Evolutionary conservation across 2,329 filamentous ascomycete genomes (phyloP).

Genomic region (Dothideomycetes sp.): DNA sequence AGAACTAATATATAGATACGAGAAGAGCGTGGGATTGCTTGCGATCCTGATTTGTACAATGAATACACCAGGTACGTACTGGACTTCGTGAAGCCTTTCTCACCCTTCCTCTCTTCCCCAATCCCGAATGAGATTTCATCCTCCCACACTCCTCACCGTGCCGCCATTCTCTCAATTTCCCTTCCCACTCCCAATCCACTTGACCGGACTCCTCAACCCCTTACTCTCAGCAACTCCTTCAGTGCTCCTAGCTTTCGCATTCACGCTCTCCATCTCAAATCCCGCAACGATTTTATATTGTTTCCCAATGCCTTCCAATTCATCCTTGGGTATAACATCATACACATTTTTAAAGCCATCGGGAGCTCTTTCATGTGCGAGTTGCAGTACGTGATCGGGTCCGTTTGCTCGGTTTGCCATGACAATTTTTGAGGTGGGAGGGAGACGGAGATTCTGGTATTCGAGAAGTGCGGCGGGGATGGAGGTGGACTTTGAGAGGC

Average conservation of each 20-base stretch:
- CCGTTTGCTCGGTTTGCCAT: constrained; percentile 40
- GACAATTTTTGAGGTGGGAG: constrained; percentile 37
- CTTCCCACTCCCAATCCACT: constrained; percentile 14
- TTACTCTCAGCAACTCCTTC: constrained; percentile 21
- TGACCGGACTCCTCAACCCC: constrained; percentile 18
- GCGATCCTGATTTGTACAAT: too few relatives aligned
- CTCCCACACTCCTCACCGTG: too few relatives aligned
- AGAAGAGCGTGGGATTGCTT: too few relatives aligned
- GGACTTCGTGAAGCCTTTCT: too few relatives aligned
- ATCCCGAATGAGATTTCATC: too few relatives aligned
- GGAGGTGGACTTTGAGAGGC: constrained; percentile 23
- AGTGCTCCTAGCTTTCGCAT: constrained; percentile 31
- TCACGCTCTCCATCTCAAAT: constrained; percentile 39
- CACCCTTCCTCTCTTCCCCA: too few relatives aligned
- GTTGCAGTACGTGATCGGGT: constrained; percentile 38
- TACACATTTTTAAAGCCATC: constrained; percentile 34
- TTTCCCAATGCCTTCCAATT: constrained; percentile 21
- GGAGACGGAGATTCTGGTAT: constrained; percentile 34
- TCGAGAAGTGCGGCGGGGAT: constrained; percentile 27
- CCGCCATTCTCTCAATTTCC: too few relatives aligned
- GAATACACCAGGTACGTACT: too few relatives aligned
- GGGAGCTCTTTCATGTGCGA: constrained; percentile 37
- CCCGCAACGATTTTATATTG: constrained; percentile 34
- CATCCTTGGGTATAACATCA: constrained; percentile 18
- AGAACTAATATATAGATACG: too few relatives aligned